Conservation (phyloP, 1,139 yeast genomes). For the Protomyces pachydermus region DNA sequence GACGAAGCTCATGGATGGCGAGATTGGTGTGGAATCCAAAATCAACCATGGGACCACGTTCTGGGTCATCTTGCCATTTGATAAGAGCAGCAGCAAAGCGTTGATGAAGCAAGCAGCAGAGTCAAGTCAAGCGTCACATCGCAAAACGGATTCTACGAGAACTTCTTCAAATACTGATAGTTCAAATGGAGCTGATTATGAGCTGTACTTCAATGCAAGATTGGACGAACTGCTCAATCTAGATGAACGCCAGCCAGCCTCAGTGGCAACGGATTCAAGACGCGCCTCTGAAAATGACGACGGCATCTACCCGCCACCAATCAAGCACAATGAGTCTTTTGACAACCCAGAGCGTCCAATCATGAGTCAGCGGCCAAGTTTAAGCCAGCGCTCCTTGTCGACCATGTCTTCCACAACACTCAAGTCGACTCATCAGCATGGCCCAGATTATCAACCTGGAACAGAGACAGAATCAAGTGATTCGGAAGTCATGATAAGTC, state of each 20-base stretch:
- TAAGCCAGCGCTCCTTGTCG: not conserved
- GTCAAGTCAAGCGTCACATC: not conserved
- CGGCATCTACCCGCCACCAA: conserved; percentile 7
- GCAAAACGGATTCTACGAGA: not conserved
- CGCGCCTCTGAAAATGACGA: not conserved
- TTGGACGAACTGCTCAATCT: not conserved
- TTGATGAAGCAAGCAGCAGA: not conserved
- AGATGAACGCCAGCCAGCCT: not conserved
- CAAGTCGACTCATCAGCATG: not conserved
- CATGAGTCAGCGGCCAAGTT: not conserved
- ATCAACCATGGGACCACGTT: conserved; percentile 55
- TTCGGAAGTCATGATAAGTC: not conserved
- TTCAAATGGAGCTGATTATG: not conserved
- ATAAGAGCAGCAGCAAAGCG: not conserved
- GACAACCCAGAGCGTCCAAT: conserved; percentile 14
- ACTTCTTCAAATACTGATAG: not conserved
- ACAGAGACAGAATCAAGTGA: not conserved
- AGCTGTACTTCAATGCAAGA: not conserved
- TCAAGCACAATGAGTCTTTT: conserved; percentile 4
- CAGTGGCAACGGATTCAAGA: not conserved
- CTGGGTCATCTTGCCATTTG: conserved; percentile 39
- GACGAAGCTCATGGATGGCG: conserved; percentile 54
- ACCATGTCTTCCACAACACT: conserved; percentile 1
- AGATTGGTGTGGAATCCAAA: conserved; percentile 48
- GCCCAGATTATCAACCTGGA: not conserved